These are phyloP conservation scores for Cryptococcus jaspeensis DNA, from an alignment of 1,284 basidiomycete species.

Conservation along the genomic window DNA sequence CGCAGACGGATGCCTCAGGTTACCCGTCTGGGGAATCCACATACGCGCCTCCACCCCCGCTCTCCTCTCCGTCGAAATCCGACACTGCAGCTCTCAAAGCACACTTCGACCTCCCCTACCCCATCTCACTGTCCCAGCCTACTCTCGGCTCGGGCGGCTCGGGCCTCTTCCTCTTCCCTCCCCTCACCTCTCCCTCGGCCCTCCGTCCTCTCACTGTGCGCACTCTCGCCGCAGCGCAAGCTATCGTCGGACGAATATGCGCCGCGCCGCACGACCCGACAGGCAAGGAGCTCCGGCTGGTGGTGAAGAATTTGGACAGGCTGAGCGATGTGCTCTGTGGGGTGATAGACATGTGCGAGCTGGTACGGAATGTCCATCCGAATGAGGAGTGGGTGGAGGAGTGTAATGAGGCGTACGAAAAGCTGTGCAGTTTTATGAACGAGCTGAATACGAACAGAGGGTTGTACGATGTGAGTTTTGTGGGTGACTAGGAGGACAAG, in stretches of 20 bases:
- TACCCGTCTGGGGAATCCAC: neutral
- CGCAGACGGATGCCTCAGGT: no score
- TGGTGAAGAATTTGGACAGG: slow-evolving; percentile 90
- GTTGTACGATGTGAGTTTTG: slow-evolving; percentile 71
- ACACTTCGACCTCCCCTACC: slow-evolving; percentile 25
- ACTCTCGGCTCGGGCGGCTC: slow-evolving; percentile 16
- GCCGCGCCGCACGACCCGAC: slow-evolving; percentile 40
- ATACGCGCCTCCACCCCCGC: slow-evolving; percentile 14
- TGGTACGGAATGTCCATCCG: slow-evolving; percentile 90
- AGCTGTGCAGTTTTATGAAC: slow-evolving; percentile 96
- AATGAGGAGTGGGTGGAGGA: slow-evolving; percentile 76
- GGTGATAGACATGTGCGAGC: slow-evolving; percentile 93
- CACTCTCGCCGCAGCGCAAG: slow-evolving; percentile 40
- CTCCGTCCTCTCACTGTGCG: slow-evolving; percentile 44
- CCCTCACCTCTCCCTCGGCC: slow-evolving; percentile 33
- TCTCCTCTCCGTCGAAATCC: slow-evolving; percentile 2
- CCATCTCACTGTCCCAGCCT: neutral
- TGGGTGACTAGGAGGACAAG: neutral
- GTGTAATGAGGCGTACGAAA: slow-evolving; percentile 85
- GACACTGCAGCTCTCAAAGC: slow-evolving; percentile 23
- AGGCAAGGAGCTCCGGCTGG: slow-evolving; percentile 66
- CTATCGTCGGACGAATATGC: slow-evolving; percentile 53
- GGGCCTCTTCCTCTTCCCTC: slow-evolving; percentile 46
- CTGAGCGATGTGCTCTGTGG: slow-evolving; percentile 93
- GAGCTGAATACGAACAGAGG: slow-evolving; percentile 93